Evolutionary conservation across 495 filamentous ascomycete species (phyloP).

Genomic region (Opeltia flavorubescens): DNA sequence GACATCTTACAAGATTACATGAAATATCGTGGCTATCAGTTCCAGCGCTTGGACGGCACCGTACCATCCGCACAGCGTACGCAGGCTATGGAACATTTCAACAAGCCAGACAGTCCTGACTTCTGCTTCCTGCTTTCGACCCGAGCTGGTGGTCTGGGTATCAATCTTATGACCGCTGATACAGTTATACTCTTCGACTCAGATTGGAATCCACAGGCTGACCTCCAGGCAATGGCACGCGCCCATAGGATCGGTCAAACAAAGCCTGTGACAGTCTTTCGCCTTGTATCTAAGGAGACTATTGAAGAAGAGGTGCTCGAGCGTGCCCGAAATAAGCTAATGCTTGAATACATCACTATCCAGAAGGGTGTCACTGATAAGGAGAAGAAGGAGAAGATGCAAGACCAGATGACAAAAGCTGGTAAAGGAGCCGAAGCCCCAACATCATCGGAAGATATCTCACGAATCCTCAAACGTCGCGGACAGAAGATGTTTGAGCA

Average conservation of each 20-base stretch:
- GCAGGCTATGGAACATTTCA: slow-evolving; percentile 95
- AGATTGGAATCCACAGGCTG: slow-evolving; percentile 98
- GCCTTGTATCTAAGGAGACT: slow-evolving; percentile 91
- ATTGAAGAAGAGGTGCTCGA: slow-evolving; percentile 97
- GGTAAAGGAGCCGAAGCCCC: slow-evolving; percentile 47
- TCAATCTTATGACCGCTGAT: slow-evolving; percentile 97
- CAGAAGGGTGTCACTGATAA: slow-evolving; percentile 91
- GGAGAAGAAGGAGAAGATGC: slow-evolving; percentile 54
- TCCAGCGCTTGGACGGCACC: slow-evolving; percentile 89
- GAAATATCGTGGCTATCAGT: slow-evolving; percentile 73
- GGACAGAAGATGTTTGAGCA: slow-evolving; percentile 97
- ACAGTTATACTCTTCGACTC: slow-evolving; percentile 97
- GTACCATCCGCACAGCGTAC: slow-evolving; percentile 73
- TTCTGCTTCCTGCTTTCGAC: slow-evolving; percentile 96
- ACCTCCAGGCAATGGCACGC: slow-evolving; percentile 95
- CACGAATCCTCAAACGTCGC: slow-evolving; percentile 80
- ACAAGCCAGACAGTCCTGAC: slow-evolving; percentile 81
- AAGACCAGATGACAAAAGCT: slow-evolving; percentile 49
- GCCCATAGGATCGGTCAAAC: slow-evolving; percentile 97
- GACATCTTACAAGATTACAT: slow-evolving; percentile 92
- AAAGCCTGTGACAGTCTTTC: slow-evolving; percentile 86
- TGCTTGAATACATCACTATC: slow-evolving; percentile 97
- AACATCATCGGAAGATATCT: slow-evolving; percentile 78
- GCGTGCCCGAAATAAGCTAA: slow-evolving; percentile 89
- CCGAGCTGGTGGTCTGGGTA: slow-evolving; percentile 86